phyloP scores from a whole-genome alignment of 1,284 basidiomycete genomes.

The Austroboletus novae-zelandiae region DNA sequence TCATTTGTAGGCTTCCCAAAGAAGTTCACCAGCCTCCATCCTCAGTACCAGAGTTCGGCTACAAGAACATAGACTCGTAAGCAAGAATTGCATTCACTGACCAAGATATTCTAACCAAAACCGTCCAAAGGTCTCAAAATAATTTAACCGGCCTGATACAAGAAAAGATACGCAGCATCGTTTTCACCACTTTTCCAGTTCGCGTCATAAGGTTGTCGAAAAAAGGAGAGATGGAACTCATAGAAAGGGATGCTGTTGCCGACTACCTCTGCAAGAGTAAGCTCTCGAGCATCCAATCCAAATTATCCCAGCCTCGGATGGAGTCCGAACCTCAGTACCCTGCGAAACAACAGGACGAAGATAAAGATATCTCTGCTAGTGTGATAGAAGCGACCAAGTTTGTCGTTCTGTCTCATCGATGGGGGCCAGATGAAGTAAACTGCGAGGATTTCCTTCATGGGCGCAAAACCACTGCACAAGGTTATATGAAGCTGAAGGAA shows the following conservation, averaged over 20 bases:
- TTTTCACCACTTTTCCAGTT: neutral
- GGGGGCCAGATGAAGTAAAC: neutral
- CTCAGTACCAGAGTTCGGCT: too few relatives aligned
- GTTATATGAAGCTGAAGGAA: neutral
- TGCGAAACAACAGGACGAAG: too few relatives aligned
- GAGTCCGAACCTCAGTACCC: too few relatives aligned
- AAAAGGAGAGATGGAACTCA: neutral
- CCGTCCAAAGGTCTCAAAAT: too few relatives aligned
- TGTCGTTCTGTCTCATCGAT: neutral
- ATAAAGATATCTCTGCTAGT: neutral
- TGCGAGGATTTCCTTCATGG: neutral
- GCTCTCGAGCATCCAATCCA: neutral
- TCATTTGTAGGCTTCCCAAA: too few relatives aligned
- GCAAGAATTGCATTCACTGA: too few relatives aligned
- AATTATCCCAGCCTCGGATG: neutral
- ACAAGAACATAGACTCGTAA: too few relatives aligned
- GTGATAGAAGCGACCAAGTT: neutral
- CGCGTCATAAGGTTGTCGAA: neutral
- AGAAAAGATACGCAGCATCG: neutral
- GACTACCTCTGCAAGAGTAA: neutral
- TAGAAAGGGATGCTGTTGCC: neutral
- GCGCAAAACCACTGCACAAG: neutral
- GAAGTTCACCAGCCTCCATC: too few relatives aligned
- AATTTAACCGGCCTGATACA: neutral
- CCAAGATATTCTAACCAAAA: too few relatives aligned